Base-by-base conservation (phyloP, 2,329 filamentous ascomycete genomes). In the Coniochaeta prunicola region DNA sequence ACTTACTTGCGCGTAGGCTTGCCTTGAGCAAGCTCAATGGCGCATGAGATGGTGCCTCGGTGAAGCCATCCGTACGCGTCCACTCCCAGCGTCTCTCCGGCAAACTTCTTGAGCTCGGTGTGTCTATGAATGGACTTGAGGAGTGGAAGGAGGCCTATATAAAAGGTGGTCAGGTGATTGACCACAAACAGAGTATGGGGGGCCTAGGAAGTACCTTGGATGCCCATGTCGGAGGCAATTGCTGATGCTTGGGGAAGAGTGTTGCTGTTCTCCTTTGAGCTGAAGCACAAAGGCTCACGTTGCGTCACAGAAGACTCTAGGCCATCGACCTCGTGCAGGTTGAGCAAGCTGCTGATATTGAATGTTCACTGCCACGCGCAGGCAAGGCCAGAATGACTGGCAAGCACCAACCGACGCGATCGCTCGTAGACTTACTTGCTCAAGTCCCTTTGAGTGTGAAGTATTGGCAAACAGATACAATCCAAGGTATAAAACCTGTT, bases 31-130 rank as follows among this genome's bases (percentile, higher is more conserved):
- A 99, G 82, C 68, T 97, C 94, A 67, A 94, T 85, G 63, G 93
- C 91, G 77, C 93, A 97, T 56, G 90, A 84, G 64, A 96, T 87
- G 53, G 92, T 92, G 58, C 92, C 96, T 65, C 94, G 88, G 74
- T 99, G 94, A 58, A 99, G 86, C 94, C 96, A 99, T 71, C 93
- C 94, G 80, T 99, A 99, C 59, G 90, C 93, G 73, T 99, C 94
- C 36, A 99, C 87, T n/a, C 90, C 96, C 53, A 99, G 82, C 1
- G 89, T 96, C 74, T 96, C 87, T 57, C 93, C 94, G 13, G 83
- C 77, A 73, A 90, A 97, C 68, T 92, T 92, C 71, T 92, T 96
- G 61, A 99, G 80, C 66, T 91, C 89, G 56, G 85, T 89, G 69
- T 90, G 89, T 69, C 90, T 92, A 61, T 99, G 94, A 58, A 99